A percentile compares a stretch with the other conserved stretches of the same genome.
Conservation (phyloP, 2,329 filamentous ascomycete species). For the Colletotrichum paranaense region DNA sequence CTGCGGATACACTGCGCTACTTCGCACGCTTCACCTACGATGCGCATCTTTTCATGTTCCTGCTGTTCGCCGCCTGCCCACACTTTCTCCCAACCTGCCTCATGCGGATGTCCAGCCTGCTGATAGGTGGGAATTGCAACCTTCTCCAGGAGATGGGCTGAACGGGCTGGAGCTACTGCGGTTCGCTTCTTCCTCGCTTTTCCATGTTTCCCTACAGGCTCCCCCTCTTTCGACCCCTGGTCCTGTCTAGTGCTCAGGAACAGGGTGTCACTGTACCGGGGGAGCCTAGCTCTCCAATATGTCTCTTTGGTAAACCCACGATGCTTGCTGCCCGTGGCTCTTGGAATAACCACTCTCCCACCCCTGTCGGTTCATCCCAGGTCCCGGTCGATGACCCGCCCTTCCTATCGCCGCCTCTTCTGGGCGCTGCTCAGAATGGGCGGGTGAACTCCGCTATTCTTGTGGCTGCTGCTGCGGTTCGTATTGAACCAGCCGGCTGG, state of each 20-base stretch:
- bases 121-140: slow-evolving; percentile 43
- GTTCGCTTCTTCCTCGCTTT: slow-evolving; percentile 5
- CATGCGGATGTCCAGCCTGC: slow-evolving; percentile 40
- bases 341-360: neutral
- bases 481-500: slow-evolving; percentile 5
- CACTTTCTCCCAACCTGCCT: slow-evolving; percentile 40
- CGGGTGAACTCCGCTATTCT: slow-evolving; percentile 17
- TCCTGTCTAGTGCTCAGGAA: slow-evolving; percentile 34
- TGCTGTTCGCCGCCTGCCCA: slow-evolving; percentile 30
- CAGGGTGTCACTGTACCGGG: slow-evolving; percentile 26
- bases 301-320: neutral
- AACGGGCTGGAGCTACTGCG: slow-evolving; percentile 18
- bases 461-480: slow-evolving; percentile 31
- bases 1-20: neutral
- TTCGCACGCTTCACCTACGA: slow-evolving; percentile 1
- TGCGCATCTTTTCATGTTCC: slow-evolving; percentile 20
- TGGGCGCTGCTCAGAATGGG: slow-evolving; percentile 19
- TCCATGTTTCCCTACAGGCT: neutral
- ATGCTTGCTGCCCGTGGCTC: neutral
- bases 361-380: slow-evolving; percentile 22
- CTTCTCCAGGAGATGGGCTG: slow-evolving; percentile 23
- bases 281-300: slow-evolving; percentile 19
- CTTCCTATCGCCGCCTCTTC: slow-evolving; percentile 9
- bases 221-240: slow-evolving; percentile 18
- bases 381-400: slow-evolving; percentile 26